phyloP scores from a whole-genome alignment of 805 yeast species.

The Metschnikowia lochheadii region DNA sequence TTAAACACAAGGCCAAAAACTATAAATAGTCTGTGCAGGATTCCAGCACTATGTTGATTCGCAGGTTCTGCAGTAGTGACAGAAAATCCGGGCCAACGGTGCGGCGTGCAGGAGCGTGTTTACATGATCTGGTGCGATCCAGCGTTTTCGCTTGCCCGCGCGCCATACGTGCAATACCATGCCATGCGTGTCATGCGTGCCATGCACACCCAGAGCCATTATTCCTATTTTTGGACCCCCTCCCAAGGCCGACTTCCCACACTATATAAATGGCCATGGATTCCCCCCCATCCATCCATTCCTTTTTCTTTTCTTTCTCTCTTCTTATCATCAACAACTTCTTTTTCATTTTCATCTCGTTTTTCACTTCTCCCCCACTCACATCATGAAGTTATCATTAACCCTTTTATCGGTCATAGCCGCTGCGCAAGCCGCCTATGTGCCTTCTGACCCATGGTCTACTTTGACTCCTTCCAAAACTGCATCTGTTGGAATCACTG shows the following conservation, averaged over 20 bases:
- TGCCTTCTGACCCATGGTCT: slow-evolving; percentile 66
- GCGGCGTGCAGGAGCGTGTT: background rate
- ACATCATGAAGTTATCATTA: slow-evolving; percentile 14
- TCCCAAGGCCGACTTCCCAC: background rate
- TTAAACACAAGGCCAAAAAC: background rate
- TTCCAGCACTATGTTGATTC: slow-evolving; percentile 1
- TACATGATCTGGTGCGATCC: slow-evolving; percentile 3
- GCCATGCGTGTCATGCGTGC: too few species aligned
- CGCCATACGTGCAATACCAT: background rate
- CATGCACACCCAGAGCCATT: background rate
- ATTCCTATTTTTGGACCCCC: slow-evolving; percentile 3
- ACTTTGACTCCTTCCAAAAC: slow-evolving; percentile 65
- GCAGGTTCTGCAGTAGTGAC: background rate
- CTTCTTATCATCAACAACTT: background rate
- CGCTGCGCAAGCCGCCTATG: slow-evolving; percentile 55
- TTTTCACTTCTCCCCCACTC: too few species aligned
- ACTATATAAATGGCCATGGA: background rate
- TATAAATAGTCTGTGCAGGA: background rate
- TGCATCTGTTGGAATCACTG: slow-evolving; percentile 53
- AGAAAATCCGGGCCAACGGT: background rate
- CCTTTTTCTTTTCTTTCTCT: background rate
- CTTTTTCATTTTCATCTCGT: background rate
- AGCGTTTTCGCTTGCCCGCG: slow-evolving; percentile 4
- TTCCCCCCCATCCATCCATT: background rate
- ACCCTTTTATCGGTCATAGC: slow-evolving; percentile 37